Evolutionary conservation across 805 yeast species (phyloP).

Genomic region (Yamadazyma philogaea): DNA sequence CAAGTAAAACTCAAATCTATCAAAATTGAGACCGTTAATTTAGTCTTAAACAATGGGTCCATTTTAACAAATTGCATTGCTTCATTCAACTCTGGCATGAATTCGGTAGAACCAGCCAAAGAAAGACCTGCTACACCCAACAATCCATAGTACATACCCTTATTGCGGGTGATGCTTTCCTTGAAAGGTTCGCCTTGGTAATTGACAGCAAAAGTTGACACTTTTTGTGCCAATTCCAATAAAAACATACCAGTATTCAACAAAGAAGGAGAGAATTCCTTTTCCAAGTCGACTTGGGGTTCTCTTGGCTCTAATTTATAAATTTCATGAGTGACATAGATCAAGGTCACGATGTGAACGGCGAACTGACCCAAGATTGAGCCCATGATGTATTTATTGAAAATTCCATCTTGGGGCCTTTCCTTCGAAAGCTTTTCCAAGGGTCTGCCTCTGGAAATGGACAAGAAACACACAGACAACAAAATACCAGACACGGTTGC

Average conservation of each 20-base stretch:
- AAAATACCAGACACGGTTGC: slow-evolving; percentile 95
- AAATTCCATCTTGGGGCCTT: slow-evolving; percentile 97
- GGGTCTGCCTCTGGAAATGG: slow-evolving; percentile 92
- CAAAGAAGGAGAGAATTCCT: slow-evolving; percentile 81
- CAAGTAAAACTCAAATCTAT: slow-evolving; percentile 76
- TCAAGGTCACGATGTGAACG: slow-evolving; percentile 76
- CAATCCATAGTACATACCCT: slow-evolving; percentile 95
- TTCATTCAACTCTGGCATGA: slow-evolving; percentile 89
- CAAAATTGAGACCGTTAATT: slow-evolving; percentile 69
- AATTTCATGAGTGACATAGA: slow-evolving; percentile 80
- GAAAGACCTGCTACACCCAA: slow-evolving; percentile 89
- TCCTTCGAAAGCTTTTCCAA: slow-evolving; percentile 83
- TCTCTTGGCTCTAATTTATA: slow-evolving; percentile 90
- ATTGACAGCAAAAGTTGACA: slow-evolving; percentile 95
- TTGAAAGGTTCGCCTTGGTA: slow-evolving; percentile 97
- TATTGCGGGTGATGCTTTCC: slow-evolving; percentile 83
- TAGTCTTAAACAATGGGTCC: slow-evolving; percentile 67
- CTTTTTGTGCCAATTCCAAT: slow-evolving; percentile 92
- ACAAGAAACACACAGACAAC: slow-evolving; percentile 89
- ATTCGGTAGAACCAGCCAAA: slow-evolving; percentile 88
- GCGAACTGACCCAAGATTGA: slow-evolving; percentile 96
- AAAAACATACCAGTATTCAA: slow-evolving; percentile 95
- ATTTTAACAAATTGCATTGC: slow-evolving; percentile 90
- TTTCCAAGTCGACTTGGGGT: slow-evolving; percentile 85
- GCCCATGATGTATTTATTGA: slow-evolving; percentile 95